phyloP scores from a whole-genome alignment of 1,284 basidiomycete genomes.

The Pseudozyma tsukubaensis region DNA sequence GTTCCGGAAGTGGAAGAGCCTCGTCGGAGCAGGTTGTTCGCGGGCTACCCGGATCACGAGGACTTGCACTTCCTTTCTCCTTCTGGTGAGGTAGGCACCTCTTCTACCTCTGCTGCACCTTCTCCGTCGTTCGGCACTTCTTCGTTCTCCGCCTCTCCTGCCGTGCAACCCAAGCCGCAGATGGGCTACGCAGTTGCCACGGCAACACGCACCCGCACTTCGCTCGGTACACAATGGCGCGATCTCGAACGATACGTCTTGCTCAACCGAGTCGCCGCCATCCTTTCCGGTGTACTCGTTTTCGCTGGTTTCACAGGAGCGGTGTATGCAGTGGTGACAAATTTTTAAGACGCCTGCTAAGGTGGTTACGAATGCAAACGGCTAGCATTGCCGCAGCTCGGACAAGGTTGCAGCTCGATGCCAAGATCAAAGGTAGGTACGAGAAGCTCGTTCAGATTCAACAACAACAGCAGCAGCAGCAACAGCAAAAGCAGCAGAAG shows the following conservation, averaged over 20 bases:
- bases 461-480: constrained; percentile 20
- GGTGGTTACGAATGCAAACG: constrained; percentile 35
- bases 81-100: neutral
- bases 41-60: constrained; percentile 10
- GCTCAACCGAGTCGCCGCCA: constrained; percentile 53
- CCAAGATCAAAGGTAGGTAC: constrained; percentile 35
- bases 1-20: constrained; percentile 25
- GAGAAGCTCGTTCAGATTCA: constrained; percentile 34
- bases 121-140: too few species aligned
- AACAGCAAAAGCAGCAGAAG: constrained; percentile 16
- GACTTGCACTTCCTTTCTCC: neutral
- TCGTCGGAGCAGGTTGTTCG: constrained; percentile 25
- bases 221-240: constrained; percentile 18
- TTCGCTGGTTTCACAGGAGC: constrained; percentile 54
- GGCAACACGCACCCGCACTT: constrained; percentile 3
- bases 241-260: constrained; percentile 54
- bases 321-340: constrained; percentile 47
- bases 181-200: constrained; percentile 14
- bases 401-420: constrained; percentile 6
- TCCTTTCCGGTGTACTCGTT: constrained; percentile 45
- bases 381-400: constrained; percentile 4
- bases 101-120: constrained; percentile 2
- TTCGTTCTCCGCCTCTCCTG: constrained; percentile 8
- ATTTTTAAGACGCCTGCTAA: constrained; percentile 62
- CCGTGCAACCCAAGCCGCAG: neutral